Conservation (phyloP, 176 grass and related monocot species). For the Secale cereale region DNA sequence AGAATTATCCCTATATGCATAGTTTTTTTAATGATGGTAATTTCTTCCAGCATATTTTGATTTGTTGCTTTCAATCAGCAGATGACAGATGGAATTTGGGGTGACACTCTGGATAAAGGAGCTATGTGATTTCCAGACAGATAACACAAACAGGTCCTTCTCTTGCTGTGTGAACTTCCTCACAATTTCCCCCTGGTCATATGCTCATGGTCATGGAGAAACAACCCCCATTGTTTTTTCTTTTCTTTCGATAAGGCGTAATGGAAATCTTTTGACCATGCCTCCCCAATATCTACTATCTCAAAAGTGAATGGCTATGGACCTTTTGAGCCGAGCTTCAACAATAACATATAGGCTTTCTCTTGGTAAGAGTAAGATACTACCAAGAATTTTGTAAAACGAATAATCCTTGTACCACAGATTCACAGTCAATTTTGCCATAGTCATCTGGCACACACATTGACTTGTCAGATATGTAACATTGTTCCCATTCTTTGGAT, state of each 20-base stretch:
- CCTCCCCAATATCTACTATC: constrained; percentile 12
- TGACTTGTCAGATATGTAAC: constrained; percentile 46
- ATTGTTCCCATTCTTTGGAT: constrained; percentile 34
- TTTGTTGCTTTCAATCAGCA: constrained; percentile 27
- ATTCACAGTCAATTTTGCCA: constrained; percentile 32
- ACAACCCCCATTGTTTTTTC: constrained; percentile 1
- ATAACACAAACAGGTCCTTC: constrained; percentile 22
- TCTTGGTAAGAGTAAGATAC: constrained; percentile 44
- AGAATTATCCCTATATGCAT: constrained; percentile 18
- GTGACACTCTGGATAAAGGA: constrained; percentile 8
- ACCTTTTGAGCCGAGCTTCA: background rate
- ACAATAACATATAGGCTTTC: constrained; percentile 31
- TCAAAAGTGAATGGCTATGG: constrained; percentile 25
- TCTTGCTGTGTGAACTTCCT: constrained; percentile 17
- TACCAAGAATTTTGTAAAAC: constrained; percentile 41
- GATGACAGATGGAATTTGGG: constrained; percentile 17
- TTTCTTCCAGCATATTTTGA: constrained; percentile 23
- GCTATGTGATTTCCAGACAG: constrained; percentile 22
- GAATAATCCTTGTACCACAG: constrained; percentile 48
- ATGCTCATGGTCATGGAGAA: constrained; percentile 27
- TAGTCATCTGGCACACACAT: constrained; percentile 28
- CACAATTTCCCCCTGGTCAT: constrained; percentile 19
- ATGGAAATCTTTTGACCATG: constrained; percentile 14
- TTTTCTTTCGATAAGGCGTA: constrained; percentile 20
- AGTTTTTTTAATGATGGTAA: constrained; percentile 5